phyloP scores from a whole-genome alignment of 805 yeast genomes.

The Candida oleophila region DNA sequence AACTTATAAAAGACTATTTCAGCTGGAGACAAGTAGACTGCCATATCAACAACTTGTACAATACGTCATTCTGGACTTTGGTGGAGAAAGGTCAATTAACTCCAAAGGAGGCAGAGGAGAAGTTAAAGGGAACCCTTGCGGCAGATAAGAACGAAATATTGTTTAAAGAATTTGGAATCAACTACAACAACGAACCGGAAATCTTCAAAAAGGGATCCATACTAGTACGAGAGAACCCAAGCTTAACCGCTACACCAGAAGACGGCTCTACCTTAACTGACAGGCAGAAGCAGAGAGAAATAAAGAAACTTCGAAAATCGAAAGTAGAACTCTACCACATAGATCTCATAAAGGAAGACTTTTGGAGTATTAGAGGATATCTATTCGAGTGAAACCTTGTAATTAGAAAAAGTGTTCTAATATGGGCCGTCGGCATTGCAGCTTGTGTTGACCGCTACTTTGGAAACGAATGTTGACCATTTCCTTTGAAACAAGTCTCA shows the following conservation, averaged over 20 bases:
- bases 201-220: slow-evolving; percentile 83
- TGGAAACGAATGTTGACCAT: too few species aligned
- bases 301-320: slow-evolving; percentile 50
- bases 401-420: slow-evolving; percentile 7
- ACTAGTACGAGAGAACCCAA: slow-evolving; percentile 48
- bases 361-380: slow-evolving; percentile 56
- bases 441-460: too few species aligned
- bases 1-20: slow-evolving; percentile 72
- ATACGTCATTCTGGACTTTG: slow-evolving; percentile 88
- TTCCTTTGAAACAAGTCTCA: too few species aligned
- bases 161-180: slow-evolving; percentile 73
- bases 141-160: slow-evolving; percentile 87
- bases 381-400: slow-evolving; percentile 6
- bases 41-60: slow-evolving; percentile 91
- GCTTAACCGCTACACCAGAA: slow-evolving; percentile 12
- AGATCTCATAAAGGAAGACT: slow-evolving; percentile 62
- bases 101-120: slow-evolving; percentile 78
- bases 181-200: slow-evolving; percentile 89
- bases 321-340: slow-evolving; percentile 46
- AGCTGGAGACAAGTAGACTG: slow-evolving; percentile 97
- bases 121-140: slow-evolving; percentile 73
- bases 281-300: slow-evolving; percentile 51
- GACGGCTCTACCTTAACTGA: slow-evolving; percentile 9
- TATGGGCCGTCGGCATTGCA: too few species aligned
- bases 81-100: slow-evolving; percentile 67